Evolutionary conservation across 345 rosid species (phyloP).

Genomic region (Salix udensis): DNA sequence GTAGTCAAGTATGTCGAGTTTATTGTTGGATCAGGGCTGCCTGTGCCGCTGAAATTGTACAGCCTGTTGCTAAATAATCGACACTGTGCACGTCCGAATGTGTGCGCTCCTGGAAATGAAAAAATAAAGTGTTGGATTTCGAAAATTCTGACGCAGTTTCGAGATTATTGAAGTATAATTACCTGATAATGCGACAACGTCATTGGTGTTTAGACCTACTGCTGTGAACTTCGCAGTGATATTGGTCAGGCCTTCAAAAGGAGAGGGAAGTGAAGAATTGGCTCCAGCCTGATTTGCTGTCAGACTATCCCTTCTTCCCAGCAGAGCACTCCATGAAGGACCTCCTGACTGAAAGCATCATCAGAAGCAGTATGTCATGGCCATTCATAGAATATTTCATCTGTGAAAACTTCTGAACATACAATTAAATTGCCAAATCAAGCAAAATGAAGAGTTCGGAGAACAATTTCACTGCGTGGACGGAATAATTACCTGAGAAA

Average conservation of each 20-base stretch:
- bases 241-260: constrained; percentile 39
- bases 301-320: constrained; percentile 72
- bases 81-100: constrained; percentile 23
- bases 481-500: constrained; percentile 42
- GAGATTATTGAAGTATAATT: background rate
- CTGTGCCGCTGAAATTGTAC: constrained; percentile 17
- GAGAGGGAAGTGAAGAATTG: constrained; percentile 48
- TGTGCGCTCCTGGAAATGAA: constrained; percentile 7
- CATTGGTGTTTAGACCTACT: constrained; percentile 58
- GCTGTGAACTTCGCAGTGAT: constrained; percentile 50
- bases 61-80: constrained; percentile 13
- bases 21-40: constrained; percentile 17
- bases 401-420: no score
- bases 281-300: constrained; percentile 50
- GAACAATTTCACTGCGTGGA: no score
- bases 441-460: no score
- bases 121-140: background rate
- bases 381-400: no score
- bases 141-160: background rate
- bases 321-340: constrained; percentile 56
- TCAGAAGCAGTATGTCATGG: no score
- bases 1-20: constrained; percentile 12
- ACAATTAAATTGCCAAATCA: no score
- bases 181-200: constrained; percentile 75
- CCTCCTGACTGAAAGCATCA: constrained; percentile 58